Base-by-base conservation (phyloP, 108 stramenopile species). In the Cylindrotheca fusiformis region DNA sequence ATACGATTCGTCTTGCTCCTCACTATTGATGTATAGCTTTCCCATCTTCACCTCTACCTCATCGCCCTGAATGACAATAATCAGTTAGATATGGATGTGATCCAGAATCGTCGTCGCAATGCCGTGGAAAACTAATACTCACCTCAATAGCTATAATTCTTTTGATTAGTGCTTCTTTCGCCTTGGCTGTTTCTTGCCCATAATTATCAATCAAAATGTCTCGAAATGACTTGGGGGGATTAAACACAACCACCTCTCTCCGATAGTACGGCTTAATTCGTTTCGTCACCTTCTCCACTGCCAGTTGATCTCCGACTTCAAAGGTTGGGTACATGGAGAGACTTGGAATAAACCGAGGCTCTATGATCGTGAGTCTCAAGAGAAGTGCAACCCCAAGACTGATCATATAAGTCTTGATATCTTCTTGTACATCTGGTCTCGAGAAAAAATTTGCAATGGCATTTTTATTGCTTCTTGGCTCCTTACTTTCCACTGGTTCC, bases 251-350 rank as follows among this genome's bases (percentile, higher is more conserved):
- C 14, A 97, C 93, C 63, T 98, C 93, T 51, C 91, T 81, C 55
- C 93, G 77, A 55, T 84, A 79, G 48, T 88, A 85, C 1, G 94
- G 91, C 19, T 87, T 84, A 55, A 90, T 65, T 52, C 86, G 68
- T 72, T 94, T 95, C 26, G 95, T 87, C 0, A 98, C 90, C 72
- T 98, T 97, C 55, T 98, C 96, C 24, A 98, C 96, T 18, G 95
- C 93, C 31, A 97, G 60, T 68, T 97, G 96, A 75, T 98, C 97
- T 24, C 97, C 97, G 25, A 98, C 88, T 48, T 97, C 90, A 77
- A 95, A 95, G 17, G 96, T 98, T 1, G 97, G 97, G 74, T 87
- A 97, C 97, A 98, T 98, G 58, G 87, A 89, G 29, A 96, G 76
- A 50, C 86, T 87, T 18, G 95, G 96, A 48, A 97, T 97, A 75